A percentile compares a stretch with the other conserved stretches of the same genome.
phyloP scores from a whole-genome alignment of 1,284 basidiomycete genomes.

The Cutaneotrichosporon sp. region DNA sequence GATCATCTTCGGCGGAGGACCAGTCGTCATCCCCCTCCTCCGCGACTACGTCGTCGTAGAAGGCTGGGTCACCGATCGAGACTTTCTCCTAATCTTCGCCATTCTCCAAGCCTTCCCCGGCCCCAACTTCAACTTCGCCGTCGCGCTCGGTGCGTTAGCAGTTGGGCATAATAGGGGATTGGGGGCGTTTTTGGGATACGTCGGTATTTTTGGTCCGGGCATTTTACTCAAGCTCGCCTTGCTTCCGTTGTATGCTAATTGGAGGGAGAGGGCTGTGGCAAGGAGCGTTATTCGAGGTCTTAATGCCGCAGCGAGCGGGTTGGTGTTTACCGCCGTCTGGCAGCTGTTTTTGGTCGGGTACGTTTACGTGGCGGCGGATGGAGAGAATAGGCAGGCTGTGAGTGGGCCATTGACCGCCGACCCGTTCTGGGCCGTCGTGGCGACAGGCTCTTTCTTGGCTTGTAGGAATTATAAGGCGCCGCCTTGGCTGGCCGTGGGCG shows the following conservation, averaged over 20 bases:
- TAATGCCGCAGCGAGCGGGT: constrained; percentile 60
- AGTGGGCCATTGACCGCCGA: constrained; percentile 51
- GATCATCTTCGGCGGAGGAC: constrained; percentile 64
- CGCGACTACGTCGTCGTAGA: constrained; percentile 61
- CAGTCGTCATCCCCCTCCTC: constrained; percentile 62
- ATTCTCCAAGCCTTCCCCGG: constrained; percentile 61
- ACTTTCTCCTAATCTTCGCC: constrained; percentile 63
- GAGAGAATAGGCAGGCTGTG: constrained; percentile 25
- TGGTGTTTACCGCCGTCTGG: constrained; percentile 61
- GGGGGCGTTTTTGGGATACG: constrained; percentile 58
- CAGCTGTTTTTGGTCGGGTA: constrained; percentile 55
- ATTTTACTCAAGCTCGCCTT: constrained; percentile 59
- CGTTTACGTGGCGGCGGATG: constrained; percentile 43
- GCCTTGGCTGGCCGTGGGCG: constrained; percentile 50
- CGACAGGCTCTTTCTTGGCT: constrained; percentile 43
- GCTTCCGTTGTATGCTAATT: constrained; percentile 57
- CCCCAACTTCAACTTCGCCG: constrained; percentile 63
- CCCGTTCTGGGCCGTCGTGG: constrained; percentile 56
- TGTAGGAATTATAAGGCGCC: constrained; percentile 50
- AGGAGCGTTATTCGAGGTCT: constrained; percentile 58
- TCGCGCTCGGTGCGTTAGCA: constrained; percentile 60
- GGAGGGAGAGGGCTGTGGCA: constrained; percentile 54
- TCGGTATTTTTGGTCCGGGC: constrained; percentile 59
- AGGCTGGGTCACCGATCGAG: constrained; percentile 52
- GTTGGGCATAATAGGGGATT: constrained; percentile 46